Conservation (phyloP, 139 green algal genomes). For the Chlamydomonas schloesseri region DNA sequence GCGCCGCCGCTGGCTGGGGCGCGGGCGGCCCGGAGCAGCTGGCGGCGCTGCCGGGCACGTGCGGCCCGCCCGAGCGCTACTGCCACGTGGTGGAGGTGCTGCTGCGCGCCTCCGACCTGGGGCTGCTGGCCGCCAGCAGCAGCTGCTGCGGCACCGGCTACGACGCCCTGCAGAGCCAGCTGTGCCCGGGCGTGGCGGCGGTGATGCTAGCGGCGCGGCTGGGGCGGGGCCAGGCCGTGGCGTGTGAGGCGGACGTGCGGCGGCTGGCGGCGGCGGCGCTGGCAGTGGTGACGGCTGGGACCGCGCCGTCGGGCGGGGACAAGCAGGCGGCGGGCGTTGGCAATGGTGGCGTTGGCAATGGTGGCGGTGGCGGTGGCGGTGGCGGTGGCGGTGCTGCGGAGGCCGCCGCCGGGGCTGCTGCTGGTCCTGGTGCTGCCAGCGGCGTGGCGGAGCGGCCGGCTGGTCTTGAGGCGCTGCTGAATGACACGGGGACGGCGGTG, state of each 20-base stretch:
- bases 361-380: too few species aligned
- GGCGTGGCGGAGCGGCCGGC: background rate
- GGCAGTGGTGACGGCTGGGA: background rate
- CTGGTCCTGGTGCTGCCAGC: too few species aligned
- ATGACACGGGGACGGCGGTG: too few species aligned
- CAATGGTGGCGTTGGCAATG: too few species aligned
- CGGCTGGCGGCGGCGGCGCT: background rate
- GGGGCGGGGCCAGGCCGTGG: background rate
- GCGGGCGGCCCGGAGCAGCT: too few species aligned
- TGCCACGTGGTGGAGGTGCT: constrained; percentile 18
- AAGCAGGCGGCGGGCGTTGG: too few species aligned
- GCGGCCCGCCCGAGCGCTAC: background rate
- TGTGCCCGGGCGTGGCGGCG: constrained; percentile 39
- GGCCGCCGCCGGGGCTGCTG: too few species aligned
- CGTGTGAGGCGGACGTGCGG: constrained; percentile 13
- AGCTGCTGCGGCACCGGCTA: constrained; percentile 43
- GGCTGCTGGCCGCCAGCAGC: constrained; percentile 8
- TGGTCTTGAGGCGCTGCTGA: background rate
- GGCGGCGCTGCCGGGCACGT: constrained; percentile 2
- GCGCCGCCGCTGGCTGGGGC: too few species aligned
- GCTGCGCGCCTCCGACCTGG: background rate
- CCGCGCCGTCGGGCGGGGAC: too few species aligned
- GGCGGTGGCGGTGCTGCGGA: too few species aligned
- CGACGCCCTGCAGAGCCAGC: constrained; percentile 35
- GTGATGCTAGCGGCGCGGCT: constrained; percentile 34